Conservation (phyloP, 179 eudicot species). For the Patellifolia procumbens region DNA sequence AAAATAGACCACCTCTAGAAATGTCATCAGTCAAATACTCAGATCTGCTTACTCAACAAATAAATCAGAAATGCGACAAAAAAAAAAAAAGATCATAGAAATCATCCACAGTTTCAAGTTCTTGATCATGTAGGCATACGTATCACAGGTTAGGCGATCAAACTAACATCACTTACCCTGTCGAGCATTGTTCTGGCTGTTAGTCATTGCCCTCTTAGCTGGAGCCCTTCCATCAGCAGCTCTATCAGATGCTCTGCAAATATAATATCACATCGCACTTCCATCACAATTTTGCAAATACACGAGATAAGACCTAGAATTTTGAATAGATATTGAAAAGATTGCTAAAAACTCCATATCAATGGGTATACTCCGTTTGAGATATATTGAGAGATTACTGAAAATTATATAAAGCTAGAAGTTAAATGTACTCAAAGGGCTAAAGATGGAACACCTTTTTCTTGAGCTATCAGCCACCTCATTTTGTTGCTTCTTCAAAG, state of each 20-base stretch:
- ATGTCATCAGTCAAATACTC: not conserved
- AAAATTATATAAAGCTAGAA: not conserved
- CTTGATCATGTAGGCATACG: not conserved
- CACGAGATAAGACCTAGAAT: not conserved
- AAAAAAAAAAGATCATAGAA: not conserved
- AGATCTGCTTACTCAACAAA: not conserved
- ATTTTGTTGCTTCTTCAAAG: conserved; percentile 64
- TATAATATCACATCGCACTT: not conserved
- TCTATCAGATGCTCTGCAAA: conserved; percentile 63
- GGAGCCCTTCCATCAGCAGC: conserved; percentile 58
- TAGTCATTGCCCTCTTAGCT: conserved; percentile 59
- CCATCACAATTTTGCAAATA: not conserved
- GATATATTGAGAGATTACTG: not conserved
- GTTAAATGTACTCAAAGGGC: not conserved
- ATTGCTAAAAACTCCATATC: too few relatives aligned
- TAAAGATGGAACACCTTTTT: conserved; percentile 54
- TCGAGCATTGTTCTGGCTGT: conserved; percentile 40
- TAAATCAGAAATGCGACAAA: not conserved
- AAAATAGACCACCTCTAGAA: not conserved
- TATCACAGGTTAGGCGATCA: not conserved
- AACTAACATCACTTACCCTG: conserved; percentile 43
- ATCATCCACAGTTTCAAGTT: not conserved
- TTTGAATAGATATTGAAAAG: not conserved
- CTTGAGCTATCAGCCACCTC: conserved; percentile 60
- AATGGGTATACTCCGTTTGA: too few relatives aligned